phyloP scores from a whole-genome alignment of 2,329 filamentous ascomycete genomes.

The Botryotinia globosa region DNA sequence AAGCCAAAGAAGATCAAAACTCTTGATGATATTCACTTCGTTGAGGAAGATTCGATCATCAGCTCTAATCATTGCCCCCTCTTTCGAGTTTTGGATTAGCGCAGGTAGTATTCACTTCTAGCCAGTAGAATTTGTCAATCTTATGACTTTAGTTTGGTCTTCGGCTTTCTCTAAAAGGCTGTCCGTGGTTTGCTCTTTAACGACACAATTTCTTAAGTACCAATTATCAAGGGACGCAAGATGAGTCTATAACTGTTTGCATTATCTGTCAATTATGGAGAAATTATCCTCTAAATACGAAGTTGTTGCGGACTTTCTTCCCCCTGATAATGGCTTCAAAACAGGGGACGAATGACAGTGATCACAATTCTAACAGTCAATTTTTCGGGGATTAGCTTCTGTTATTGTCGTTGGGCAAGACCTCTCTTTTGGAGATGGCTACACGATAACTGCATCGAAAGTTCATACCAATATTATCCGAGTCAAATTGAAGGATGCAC shows the following conservation, averaged over 20 bases:
- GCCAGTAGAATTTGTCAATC: background rate
- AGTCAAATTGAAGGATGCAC: background rate
- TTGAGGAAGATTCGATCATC: background rate
- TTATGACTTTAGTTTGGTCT: background rate
- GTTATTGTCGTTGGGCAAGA: background rate
- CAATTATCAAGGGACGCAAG: rapidly evolving
- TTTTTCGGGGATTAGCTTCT: background rate
- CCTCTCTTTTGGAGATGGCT: background rate
- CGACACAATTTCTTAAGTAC: too few species aligned
- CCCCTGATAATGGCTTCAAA: background rate
- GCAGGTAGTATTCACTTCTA: background rate
- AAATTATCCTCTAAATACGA: background rate
- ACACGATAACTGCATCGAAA: background rate
- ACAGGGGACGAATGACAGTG: background rate
- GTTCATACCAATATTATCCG: background rate
- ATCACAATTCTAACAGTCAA: background rate
- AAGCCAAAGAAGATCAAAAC: background rate
- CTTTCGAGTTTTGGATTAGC: background rate
- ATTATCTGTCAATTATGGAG: background rate
- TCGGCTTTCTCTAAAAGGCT: background rate
- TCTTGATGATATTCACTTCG: background rate
- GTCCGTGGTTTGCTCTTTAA: too few species aligned
- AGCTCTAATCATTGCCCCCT: background rate
- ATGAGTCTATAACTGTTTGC: background rate
- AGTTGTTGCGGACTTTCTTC: background rate